Conservation (phyloP, 1,284 basidiomycete genomes). For the Cutaneotrichosporon sp. region DNA sequence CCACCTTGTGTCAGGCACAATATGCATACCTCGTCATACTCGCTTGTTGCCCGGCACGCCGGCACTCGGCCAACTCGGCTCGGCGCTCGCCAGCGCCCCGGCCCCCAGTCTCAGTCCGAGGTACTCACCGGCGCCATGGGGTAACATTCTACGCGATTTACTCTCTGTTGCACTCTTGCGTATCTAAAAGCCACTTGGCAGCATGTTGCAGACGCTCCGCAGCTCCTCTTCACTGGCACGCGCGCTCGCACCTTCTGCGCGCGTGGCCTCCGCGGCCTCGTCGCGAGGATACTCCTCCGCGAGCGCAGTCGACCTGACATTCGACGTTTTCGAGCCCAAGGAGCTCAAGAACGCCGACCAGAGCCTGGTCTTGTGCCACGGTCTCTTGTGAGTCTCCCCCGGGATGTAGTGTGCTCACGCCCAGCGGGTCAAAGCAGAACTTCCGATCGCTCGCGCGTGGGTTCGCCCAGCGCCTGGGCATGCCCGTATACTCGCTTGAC, state of each 20-base stretch:
- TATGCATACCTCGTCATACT: too few species aligned
- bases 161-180: too few species aligned
- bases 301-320: constrained; percentile 36
- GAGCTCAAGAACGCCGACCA: constrained; percentile 26
- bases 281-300: constrained; percentile 2
- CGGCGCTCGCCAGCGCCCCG: too few species aligned
- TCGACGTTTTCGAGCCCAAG: constrained; percentile 32
- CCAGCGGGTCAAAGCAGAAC: constrained; percentile 55
- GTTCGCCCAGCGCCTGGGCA: constrained; percentile 49
- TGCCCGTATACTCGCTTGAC: constrained; percentile 54
- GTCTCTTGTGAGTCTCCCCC: constrained; percentile 44
- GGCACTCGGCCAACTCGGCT: too few species aligned
- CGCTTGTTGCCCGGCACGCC: too few species aligned
- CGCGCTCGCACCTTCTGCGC: too few species aligned
- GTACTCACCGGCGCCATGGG: too few species aligned
- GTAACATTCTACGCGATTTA: too few species aligned
- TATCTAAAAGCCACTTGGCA: not conserved
- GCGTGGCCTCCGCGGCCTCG: not conserved
- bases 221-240: too few species aligned
- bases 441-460: constrained; percentile 53
- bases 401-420: not conserved
- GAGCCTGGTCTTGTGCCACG: constrained; percentile 51
- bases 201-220: not conserved
- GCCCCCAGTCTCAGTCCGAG: too few species aligned
- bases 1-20: not conserved